Conservation (phyloP, 371 early-diverging fungal species). For the Smittium culicis region DNA sequence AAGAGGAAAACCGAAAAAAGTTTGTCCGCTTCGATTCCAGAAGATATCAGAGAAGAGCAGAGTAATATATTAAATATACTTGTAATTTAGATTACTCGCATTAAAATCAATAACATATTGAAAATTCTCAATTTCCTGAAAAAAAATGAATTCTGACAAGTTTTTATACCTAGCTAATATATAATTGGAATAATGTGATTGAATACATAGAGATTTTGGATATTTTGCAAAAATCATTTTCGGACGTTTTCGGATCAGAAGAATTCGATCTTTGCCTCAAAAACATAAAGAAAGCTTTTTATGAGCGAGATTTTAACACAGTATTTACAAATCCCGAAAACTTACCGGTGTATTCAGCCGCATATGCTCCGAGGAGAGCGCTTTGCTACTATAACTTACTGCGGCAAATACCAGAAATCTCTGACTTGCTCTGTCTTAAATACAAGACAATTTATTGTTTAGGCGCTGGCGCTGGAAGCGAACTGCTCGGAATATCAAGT, state of each 20-base stretch:
- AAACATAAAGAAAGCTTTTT: constrained; percentile 64
- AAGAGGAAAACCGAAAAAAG: too few species aligned
- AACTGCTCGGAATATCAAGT: constrained; percentile 64
- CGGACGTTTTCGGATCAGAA: constrained; percentile 39
- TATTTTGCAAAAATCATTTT: constrained; percentile 48
- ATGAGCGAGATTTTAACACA: constrained; percentile 61
- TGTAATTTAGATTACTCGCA: too few species aligned
- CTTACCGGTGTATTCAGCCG: constrained; percentile 67
- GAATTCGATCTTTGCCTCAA: constrained; percentile 49
- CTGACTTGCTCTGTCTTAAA: constrained; percentile 29
- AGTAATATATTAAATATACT: too few species aligned
- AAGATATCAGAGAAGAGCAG: neutral
- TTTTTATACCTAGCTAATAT: too few species aligned
- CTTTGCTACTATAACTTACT: constrained; percentile 72
- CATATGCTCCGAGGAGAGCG: constrained; percentile 73
- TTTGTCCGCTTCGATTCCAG: too few species aligned
- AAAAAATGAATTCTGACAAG: too few species aligned
- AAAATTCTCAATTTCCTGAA: too few species aligned
- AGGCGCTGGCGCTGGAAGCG: constrained; percentile 80
- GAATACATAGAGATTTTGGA: constrained; percentile 52
- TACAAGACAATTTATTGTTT: constrained; percentile 41
- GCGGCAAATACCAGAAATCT: constrained; percentile 35
- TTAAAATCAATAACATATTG: too few species aligned
- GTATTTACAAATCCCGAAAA: constrained; percentile 61
- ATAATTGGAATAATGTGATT: too few species aligned